Conservation (phyloP, 352 stramenopile species). For the Globisporangium carolinianum region DNA sequence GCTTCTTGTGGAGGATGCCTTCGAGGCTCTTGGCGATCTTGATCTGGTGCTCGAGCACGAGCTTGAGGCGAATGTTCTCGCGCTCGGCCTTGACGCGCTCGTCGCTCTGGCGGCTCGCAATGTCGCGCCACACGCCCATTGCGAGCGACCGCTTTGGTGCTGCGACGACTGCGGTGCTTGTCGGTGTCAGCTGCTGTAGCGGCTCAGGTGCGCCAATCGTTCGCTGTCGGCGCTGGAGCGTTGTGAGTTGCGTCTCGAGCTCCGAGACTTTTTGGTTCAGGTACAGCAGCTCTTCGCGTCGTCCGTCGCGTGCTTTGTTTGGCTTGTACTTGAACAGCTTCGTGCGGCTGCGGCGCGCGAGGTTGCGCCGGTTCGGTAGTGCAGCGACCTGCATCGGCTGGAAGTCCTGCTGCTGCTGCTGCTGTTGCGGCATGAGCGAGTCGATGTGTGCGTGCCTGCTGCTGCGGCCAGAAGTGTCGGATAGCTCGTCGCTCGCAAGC, state of each 20-base stretch:
- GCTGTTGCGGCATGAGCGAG: not conserved
- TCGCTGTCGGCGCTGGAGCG: slow-evolving; percentile 15
- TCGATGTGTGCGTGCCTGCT: not conserved
- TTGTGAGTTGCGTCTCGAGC: slow-evolving; percentile 29
- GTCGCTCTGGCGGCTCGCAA: slow-evolving; percentile 32
- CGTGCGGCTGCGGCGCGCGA: slow-evolving; percentile 9
- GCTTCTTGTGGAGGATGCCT: slow-evolving; percentile 9
- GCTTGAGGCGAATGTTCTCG: slow-evolving; percentile 16
- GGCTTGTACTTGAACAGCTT: slow-evolving; percentile 28
- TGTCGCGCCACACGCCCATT: slow-evolving; percentile 27
- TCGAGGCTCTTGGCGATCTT: slow-evolving; percentile 17
- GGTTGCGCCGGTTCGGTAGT: slow-evolving; percentile 5
- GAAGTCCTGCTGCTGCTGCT: not conserved
- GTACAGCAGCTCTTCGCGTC: slow-evolving; percentile 35
- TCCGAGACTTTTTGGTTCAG: slow-evolving; percentile 31
- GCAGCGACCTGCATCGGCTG: slow-evolving; percentile 6
- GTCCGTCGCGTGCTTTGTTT: slow-evolving; percentile 28
- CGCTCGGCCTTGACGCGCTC: slow-evolving; percentile 11
- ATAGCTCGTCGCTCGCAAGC: not conserved
- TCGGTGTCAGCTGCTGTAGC: too few relatives aligned
- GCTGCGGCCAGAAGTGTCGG: too few relatives aligned
- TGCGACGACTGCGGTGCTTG: not conserved
- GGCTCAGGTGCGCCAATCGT: not conserved
- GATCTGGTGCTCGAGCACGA: slow-evolving; percentile 16
- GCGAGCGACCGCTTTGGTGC: not conserved